Evolutionary conservation across 23 red algal genomes (phyloP).

Genomic region (Gracilaria caudata): DNA sequence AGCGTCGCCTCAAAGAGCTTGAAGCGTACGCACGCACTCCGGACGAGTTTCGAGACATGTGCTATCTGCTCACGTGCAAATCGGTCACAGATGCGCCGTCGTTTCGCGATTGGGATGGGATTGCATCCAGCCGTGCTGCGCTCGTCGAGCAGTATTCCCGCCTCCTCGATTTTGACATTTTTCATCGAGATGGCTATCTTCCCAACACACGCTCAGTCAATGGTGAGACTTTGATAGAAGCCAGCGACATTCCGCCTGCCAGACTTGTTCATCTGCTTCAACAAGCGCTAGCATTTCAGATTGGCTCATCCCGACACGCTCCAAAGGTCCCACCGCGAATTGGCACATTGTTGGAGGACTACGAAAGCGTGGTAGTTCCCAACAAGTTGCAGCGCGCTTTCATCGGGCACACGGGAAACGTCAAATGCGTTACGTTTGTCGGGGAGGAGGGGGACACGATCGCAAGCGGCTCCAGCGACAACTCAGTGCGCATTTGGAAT

Average conservation of each 20-base stretch:
- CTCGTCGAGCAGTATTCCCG: constrained; percentile 90
- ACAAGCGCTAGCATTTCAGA: constrained; percentile 93
- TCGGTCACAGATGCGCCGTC: constrained; percentile 86
- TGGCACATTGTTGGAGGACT: constrained; percentile 90
- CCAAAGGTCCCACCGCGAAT: constrained; percentile 84
- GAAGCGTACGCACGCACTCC: constrained; percentile 81
- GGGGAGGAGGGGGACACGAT: constrained; percentile 81
- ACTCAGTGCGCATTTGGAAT: constrained; percentile 84
- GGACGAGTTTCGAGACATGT: constrained; percentile 93
- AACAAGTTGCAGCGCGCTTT: constrained; percentile 69
- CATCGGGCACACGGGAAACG: constrained; percentile 82
- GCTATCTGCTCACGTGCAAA: constrained; percentile 99
- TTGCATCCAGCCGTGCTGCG: constrained; percentile 55
- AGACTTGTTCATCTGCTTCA: constrained; percentile 81
- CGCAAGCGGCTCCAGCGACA: constrained; percentile 91
- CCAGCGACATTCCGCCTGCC: constrained; percentile 73
- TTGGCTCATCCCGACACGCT: constrained; percentile 75
- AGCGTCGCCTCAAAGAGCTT: constrained; percentile 87
- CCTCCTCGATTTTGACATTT: constrained; percentile 88
- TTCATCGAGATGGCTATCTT: constrained; percentile 24
- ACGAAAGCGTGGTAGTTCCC: constrained; percentile 88
- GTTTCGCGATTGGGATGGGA: constrained; percentile 90
- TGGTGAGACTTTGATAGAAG: constrained; percentile 29
- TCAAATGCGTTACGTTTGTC: constrained; percentile 92
- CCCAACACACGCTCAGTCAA: neutral